Conservation (phyloP, 768 basidiomycete genomes). For the Krasilnikovozyma curviuscula region DNA sequence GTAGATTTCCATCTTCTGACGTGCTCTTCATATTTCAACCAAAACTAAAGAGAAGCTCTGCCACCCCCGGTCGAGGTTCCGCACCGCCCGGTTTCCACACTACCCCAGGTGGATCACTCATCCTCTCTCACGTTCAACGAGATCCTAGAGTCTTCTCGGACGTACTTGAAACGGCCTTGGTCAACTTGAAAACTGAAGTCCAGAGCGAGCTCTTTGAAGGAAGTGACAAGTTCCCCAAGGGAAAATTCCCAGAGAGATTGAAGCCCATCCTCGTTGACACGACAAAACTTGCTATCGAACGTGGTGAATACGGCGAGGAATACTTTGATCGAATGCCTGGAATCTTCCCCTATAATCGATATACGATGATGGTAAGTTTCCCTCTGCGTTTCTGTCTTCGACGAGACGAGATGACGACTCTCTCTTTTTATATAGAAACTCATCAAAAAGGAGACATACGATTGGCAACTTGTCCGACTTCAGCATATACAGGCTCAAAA, state of each 20-base stretch:
- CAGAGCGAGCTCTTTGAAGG: too few relatives aligned
- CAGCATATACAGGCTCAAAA: slow-evolving; percentile 48
- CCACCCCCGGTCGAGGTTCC: too few relatives aligned
- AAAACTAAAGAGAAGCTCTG: too few relatives aligned
- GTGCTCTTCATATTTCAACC: too few relatives aligned
- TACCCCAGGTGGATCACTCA: too few relatives aligned
- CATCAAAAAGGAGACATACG: slow-evolving; percentile 71
- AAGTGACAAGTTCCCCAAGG: slow-evolving; percentile 40
- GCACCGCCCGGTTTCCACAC: too few relatives aligned
- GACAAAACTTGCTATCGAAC: slow-evolving; percentile 54
- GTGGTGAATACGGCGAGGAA: slow-evolving; percentile 79
- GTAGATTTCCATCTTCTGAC: too few relatives aligned
- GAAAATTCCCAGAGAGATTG: slow-evolving; percentile 68
- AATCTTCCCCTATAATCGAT: slow-evolving; percentile 85
- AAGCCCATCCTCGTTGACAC: slow-evolving; percentile 52
- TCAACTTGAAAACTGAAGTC: too few relatives aligned
- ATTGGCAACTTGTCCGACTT: slow-evolving; percentile 48
- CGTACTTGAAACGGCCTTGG: slow-evolving; percentile 45
- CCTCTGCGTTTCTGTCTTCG: neutral
- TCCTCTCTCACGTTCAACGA: too few relatives aligned
- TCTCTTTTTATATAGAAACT: slow-evolving; percentile 46
- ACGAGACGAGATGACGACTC: neutral
- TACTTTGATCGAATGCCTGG: slow-evolving; percentile 77
- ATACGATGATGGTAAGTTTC: slow-evolving; percentile 46
- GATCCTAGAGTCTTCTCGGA: too few relatives aligned